These are phyloP conservation scores for Wickerhamomyces sydowiorum DNA, from an alignment of 805 yeast species.

Conservation along the genomic window DNA sequence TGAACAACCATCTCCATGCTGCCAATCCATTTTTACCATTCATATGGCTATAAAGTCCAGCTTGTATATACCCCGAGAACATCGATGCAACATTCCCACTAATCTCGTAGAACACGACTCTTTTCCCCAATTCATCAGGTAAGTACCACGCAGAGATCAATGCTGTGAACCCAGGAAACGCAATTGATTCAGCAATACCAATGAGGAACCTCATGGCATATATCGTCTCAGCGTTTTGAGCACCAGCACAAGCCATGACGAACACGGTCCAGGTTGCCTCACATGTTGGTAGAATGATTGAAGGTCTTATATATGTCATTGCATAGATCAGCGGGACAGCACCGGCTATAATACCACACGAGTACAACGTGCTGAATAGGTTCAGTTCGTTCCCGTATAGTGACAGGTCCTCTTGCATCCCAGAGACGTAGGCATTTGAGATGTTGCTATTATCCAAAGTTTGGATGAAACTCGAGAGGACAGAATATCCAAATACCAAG, in stretches of 20 bases:
- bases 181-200: constrained; percentile 41
- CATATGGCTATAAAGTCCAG: constrained; percentile 35
- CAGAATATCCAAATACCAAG: constrained; percentile 45
- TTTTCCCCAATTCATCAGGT: constrained; percentile 36
- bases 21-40: constrained; percentile 33
- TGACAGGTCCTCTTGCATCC: constrained; percentile 50
- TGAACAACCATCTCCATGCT: constrained; percentile 44
- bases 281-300: constrained; percentile 32
- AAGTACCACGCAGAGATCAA: constrained; percentile 34
- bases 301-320: constrained; percentile 44
- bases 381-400: constrained; percentile 58
- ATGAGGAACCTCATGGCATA: constrained; percentile 43
- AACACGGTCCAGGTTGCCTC: constrained; percentile 61
- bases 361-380: constrained; percentile 49
- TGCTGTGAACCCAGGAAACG: constrained; percentile 35
- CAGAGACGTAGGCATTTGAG: constrained; percentile 59
- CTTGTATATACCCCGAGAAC: constrained; percentile 45
- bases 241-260: constrained; percentile 44
- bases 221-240: constrained; percentile 27
- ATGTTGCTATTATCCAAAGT: constrained; percentile 55
- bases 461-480: constrained; percentile 61
- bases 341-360: constrained; percentile 50
- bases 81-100: constrained; percentile 42
- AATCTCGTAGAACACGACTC: constrained; percentile 37
- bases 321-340: constrained; percentile 50